These are phyloP conservation scores for Sindora glabra DNA, from an alignment of 306 rosid species.

Conservation along the genomic window DNA sequence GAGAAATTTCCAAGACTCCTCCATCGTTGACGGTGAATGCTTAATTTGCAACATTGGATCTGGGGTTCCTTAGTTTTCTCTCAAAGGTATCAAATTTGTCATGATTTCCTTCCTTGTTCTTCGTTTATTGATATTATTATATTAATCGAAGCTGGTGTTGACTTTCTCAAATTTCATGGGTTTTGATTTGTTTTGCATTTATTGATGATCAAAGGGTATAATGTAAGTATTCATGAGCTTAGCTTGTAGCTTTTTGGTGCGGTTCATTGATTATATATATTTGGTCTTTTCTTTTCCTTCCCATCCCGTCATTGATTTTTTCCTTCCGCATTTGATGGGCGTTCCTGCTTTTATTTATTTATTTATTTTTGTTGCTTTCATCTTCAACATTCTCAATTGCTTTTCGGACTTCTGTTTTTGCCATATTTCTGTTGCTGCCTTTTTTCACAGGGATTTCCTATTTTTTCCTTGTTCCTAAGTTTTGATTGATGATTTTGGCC, in stretches of 20 bases:
- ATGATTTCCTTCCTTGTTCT: background rate
- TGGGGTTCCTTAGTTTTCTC: slow-evolving; percentile 40
- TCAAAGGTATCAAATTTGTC: slow-evolving; percentile 44
- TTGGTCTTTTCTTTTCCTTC: background rate
- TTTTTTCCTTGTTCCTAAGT: background rate
- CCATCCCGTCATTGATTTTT: too few species aligned
- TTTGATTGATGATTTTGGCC: slow-evolving; percentile 10
- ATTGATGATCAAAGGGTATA: background rate
- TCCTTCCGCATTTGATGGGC: too few species aligned
- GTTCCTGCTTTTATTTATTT: background rate
- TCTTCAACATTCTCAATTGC: too few species aligned
- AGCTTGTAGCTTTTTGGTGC: background rate
- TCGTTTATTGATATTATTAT: background rate
- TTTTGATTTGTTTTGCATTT: slow-evolving; percentile 1
- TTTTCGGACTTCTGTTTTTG: too few species aligned
- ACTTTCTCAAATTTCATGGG: slow-evolving; percentile 18
- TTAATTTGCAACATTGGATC: slow-evolving; percentile 50
- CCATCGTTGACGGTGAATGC: slow-evolving; percentile 19
- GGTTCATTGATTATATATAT: background rate
- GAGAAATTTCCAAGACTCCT: background rate
- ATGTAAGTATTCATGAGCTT: slow-evolving; percentile 10
- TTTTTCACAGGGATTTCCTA: background rate
- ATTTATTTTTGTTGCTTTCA: background rate
- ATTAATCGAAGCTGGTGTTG: background rate
- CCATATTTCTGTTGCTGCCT: slow-evolving; percentile 3